Evolutionary conservation across 805 yeast species (phyloP).

Genomic region (Barnettozyma botsteinii): DNA sequence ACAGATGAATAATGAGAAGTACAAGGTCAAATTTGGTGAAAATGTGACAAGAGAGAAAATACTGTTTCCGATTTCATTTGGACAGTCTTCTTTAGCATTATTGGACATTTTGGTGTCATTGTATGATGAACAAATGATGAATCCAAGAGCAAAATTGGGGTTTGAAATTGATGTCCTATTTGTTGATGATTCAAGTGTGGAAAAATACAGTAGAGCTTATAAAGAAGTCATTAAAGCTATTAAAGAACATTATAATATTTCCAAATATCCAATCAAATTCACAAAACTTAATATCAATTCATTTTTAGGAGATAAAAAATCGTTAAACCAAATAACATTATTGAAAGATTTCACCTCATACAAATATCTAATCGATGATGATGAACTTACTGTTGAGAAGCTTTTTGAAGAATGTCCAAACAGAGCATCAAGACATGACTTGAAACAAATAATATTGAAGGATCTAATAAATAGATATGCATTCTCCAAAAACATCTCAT

Average conservation of each 20-base stretch:
- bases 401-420: constrained; percentile 38
- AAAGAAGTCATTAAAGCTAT: constrained; percentile 11
- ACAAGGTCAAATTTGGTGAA: constrained; percentile 60
- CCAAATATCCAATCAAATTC: constrained; percentile 31
- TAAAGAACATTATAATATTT: constrained; percentile 17
- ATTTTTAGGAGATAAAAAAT: constrained; percentile 29
- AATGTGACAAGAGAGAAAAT: constrained; percentile 39
- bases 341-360: constrained; percentile 24
- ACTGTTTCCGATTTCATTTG: constrained; percentile 60
- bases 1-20: constrained; percentile 63
- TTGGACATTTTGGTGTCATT: constrained; percentile 60
- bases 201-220: constrained; percentile 14
- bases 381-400: constrained; percentile 23
- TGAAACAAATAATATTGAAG: constrained; percentile 41
- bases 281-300: constrained; percentile 38
- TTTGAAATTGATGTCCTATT: constrained; percentile 51
- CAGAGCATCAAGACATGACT: constrained; percentile 63
- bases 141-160: constrained; percentile 63
- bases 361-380: constrained; percentile 10
- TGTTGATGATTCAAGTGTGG: constrained; percentile 35
- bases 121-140: constrained; percentile 53
- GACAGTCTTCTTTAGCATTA: constrained; percentile 59
- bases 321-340: constrained; percentile 28
- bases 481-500: constrained; percentile 36
- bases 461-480: constrained; percentile 47